Percentiles rank a stretch among this genome's conserved stretches.
These are phyloP conservation scores for Euphorbia schlechtendalii DNA, from an alignment of 441 rosid genomes.

Conservation along the genomic window DNA sequence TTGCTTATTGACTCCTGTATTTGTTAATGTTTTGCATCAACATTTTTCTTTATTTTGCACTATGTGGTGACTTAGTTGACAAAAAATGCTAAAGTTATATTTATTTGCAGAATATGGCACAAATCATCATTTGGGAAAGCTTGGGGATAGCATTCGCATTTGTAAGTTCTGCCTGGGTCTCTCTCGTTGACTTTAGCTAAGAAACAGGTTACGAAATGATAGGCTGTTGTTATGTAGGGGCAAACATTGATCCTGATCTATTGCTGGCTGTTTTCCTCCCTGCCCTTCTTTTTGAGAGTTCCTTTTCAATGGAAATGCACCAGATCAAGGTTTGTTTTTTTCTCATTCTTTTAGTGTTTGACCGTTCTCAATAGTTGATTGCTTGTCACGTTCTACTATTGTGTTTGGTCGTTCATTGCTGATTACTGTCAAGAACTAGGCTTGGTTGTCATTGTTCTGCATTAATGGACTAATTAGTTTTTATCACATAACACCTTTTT, in stretches of 20 bases:
- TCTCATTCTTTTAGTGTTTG: constrained; percentile 4
- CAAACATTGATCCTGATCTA: constrained; percentile 66
- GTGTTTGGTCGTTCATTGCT: no score
- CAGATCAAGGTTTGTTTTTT: constrained; percentile 70
- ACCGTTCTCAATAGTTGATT: neutral
- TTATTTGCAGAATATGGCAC: constrained; percentile 67
- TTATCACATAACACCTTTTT: neutral
- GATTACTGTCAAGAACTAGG: neutral
- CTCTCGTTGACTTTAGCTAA: neutral
- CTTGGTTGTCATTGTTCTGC: neutral
- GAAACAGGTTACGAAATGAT: neutral
- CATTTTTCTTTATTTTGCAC: neutral
- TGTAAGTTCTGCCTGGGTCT: constrained; percentile 52
- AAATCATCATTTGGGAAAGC: constrained; percentile 55
- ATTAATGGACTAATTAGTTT: neutral
- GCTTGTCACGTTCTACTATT: no score
- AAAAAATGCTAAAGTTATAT: neutral
- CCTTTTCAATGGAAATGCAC: constrained; percentile 88
- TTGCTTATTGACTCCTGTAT: neutral
- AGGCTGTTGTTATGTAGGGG: constrained; percentile 48
- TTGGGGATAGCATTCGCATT: constrained; percentile 77
- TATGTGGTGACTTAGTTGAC: constrained; percentile 3
- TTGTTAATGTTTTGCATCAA: neutral
- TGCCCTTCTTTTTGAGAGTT: constrained; percentile 92
- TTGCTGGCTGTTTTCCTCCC: constrained; percentile 91